Evolutionary conservation across 1,284 basidiomycete species (phyloP), one percentile per base, ranked within the genome.

Genomic region (Pulveroboletus sp.): DNA sequence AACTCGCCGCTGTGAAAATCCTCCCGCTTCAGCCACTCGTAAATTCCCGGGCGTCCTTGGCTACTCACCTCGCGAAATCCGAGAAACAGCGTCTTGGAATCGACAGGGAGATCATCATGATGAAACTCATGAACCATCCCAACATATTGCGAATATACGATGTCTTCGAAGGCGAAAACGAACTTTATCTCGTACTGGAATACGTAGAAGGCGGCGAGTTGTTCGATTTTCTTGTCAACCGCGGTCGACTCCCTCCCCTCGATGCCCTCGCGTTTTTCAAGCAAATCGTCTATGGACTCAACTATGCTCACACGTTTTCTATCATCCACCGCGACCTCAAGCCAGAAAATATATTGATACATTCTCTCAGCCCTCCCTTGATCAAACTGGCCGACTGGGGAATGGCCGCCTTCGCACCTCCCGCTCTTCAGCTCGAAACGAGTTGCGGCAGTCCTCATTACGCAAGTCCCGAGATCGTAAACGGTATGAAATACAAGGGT

Each of bases 331-430:
- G 97, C 42, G 97, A 99, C 74, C 84, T 99, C 66, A 99, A 99
- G 71, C 97, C 97, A 2, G 97, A 99, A 77, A 99, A 99, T 72
- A 88, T 98, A 56, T 80, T 98, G 42, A 90, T 97, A 57, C 90
- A 94, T 62, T 89, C 89, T 54, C 79, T 92, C 63, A 81, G 84
- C 52, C 84, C 94, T 56, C 92, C 92, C 62, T 83, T 94, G 68
- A 84, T 98, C 78, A 99, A 99, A 79, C 92, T 99, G 36, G 97
- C 96, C 26, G 97, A 99, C 75, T 99, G 97, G 86, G 97, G 97
- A 43, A 99, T 99, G 97, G 96, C 97, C 20, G 92, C 95, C 17
- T 92, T 94, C 65, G 89, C 90, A 49, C 87, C 87, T 48, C 89
- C 88, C 29, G 81, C 85, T 39, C 80, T 87, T 45, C 85, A 97